phyloP scores from a whole-genome alignment of 2,329 filamentous ascomycete genomes.

The Mycosphaerella arachidis region DNA sequence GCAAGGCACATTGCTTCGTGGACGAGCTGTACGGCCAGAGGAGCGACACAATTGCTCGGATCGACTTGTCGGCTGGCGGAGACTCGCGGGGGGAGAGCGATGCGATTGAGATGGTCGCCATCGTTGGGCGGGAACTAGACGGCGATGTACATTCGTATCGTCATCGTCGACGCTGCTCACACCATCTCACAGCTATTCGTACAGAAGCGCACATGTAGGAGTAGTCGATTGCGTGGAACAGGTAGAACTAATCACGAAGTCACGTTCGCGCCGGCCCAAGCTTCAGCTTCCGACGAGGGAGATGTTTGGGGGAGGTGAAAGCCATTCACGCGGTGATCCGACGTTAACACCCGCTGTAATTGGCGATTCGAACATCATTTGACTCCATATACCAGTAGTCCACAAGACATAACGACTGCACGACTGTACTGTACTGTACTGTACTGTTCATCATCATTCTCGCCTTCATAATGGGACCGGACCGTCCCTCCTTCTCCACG shows the following conservation, averaged over 20 bases:
- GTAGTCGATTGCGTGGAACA: background rate
- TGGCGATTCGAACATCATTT: no score
- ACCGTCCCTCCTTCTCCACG: no score
- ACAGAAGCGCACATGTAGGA: background rate
- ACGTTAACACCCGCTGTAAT: no score
- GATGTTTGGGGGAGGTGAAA: no score
- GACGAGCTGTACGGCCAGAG: constrained; percentile 88
- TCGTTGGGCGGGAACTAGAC: background rate
- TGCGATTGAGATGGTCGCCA: constrained; percentile 26
- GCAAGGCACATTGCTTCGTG: constrained; percentile 66
- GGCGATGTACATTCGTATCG: background rate
- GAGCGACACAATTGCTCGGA: constrained; percentile 74
- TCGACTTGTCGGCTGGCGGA: constrained; percentile 25
- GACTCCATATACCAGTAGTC: no score
- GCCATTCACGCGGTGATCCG: no score
- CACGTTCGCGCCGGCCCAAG: background rate
- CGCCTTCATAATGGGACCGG: no score
- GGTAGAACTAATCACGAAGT: background rate
- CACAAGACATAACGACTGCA: no score
- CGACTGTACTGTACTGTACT: no score
- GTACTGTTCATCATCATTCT: no score
- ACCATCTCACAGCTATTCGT: background rate
- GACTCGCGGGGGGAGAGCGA: constrained; percentile 24
- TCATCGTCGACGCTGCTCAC: background rate
- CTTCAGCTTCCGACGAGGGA: background rate